Evolutionary conservation across 345 rosid species (phyloP).

Genomic region (Citrus maxima): DNA sequence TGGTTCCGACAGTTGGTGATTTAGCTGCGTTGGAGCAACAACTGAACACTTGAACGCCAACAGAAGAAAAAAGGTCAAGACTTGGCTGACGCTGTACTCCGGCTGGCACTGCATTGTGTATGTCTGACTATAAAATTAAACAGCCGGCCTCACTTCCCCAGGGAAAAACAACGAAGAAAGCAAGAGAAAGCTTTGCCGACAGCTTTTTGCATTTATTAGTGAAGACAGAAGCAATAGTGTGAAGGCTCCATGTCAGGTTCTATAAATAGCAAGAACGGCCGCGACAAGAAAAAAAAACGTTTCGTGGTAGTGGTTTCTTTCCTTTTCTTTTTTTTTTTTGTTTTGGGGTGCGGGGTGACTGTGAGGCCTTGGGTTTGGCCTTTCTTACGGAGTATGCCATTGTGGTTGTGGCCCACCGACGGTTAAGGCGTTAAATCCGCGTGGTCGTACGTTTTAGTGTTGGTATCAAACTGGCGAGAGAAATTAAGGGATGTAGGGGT

Average conservation of each 20-base stretch:
- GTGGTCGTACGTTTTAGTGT: slow-evolving; percentile 8
- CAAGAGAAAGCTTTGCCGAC: slow-evolving; percentile 24
- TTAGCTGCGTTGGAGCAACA: slow-evolving; percentile 24
- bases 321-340: no score
- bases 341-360: background rate
- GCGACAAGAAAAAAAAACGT: background rate
- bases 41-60: slow-evolving; percentile 13
- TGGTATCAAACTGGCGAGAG: background rate
- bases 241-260: slow-evolving; percentile 8
- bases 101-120: slow-evolving; percentile 39
- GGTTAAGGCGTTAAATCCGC: slow-evolving; percentile 75
- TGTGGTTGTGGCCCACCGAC: slow-evolving; percentile 46
- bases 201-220: slow-evolving; percentile 10
- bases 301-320: background rate
- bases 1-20: slow-evolving; percentile 24
- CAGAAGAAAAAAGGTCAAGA: slow-evolving; percentile 10
- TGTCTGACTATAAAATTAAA: background rate
- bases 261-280: slow-evolving; percentile 4
- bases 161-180: slow-evolving; percentile 12
- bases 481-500: slow-evolving; percentile 12
- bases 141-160: background rate
- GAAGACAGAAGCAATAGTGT: background rate
- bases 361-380: background rate
- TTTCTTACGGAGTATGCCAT: slow-evolving; percentile 56
- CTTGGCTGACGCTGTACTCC: slow-evolving; percentile 1